Conservation (phyloP, 495 filamentous ascomycete species). For the Acidiella bohemica region DNA sequence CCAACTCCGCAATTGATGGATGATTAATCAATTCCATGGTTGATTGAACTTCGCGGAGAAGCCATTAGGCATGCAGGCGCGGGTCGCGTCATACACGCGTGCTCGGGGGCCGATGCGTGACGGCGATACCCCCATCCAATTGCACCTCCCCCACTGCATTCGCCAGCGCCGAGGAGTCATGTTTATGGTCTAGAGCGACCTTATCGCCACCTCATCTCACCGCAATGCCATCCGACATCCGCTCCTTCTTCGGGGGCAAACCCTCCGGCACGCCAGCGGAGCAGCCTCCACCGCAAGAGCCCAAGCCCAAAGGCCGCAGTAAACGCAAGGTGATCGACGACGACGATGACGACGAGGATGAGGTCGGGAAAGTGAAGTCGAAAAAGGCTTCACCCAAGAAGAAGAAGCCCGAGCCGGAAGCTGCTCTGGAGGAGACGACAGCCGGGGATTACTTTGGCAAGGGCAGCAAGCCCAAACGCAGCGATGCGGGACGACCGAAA, state of each 20-base stretch:
- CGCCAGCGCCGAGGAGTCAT: no score
- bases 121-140: no score
- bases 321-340: slow-evolving; percentile 21
- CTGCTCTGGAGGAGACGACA: slow-evolving; percentile 24
- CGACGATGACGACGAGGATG: slow-evolving; percentile 28
- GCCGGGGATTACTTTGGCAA: slow-evolving; percentile 28
- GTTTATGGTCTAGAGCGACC: no score
- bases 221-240: slow-evolving; percentile 22
- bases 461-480: slow-evolving; percentile 29
- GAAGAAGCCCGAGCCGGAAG: slow-evolving; percentile 18
- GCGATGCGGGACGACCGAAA: slow-evolving; percentile 22
- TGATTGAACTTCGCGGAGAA: no score
- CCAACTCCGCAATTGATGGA: no score
- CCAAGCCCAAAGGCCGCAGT: slow-evolving; percentile 21
- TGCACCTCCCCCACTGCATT: no score
- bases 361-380: slow-evolving; percentile 14
- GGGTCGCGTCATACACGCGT: no score
- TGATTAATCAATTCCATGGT: no score
- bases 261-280: slow-evolving; percentile 6
- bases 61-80: no score
- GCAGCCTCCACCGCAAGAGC: slow-evolving; percentile 14
- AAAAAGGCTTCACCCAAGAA: slow-evolving; percentile 26
- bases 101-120: no score
- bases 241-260: slow-evolving; percentile 32
- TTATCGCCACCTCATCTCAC: not conserved